These are phyloP conservation scores for Jatropha podagrica DNA, from an alignment of 441 rosid species.

Conservation along the genomic window DNA sequence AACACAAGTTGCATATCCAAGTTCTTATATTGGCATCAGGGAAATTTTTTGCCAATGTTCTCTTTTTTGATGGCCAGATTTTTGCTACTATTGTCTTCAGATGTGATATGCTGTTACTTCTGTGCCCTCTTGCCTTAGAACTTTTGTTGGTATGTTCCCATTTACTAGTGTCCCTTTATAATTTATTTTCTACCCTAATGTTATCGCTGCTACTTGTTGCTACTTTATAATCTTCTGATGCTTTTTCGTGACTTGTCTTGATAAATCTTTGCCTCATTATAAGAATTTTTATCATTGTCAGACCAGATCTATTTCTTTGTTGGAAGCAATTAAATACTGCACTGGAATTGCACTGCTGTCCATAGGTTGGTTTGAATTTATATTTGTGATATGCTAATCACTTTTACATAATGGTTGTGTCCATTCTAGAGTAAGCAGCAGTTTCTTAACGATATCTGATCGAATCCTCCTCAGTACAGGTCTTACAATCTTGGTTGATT, in stretches of 20 bases:
- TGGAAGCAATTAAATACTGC: slow-evolving; percentile 71
- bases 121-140: slow-evolving; percentile 73
- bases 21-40: slow-evolving; percentile 22
- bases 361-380: slow-evolving; percentile 54
- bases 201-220: not conserved
- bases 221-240: not conserved
- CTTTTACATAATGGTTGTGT: not conserved
- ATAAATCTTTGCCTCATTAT: slow-evolving; percentile 26
- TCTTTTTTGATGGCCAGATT: slow-evolving; percentile 50
- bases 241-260: slow-evolving; percentile 13
- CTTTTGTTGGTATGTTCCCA: slow-evolving; percentile 69
- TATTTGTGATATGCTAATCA: not conserved
- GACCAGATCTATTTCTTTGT: slow-evolving; percentile 73
- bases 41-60: slow-evolving; percentile 20
- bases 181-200: not conserved
- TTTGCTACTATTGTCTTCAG: slow-evolving; percentile 69
- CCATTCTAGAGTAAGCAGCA: slow-evolving; percentile 11
- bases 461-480: slow-evolving; percentile 53
- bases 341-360: slow-evolving; percentile 50
- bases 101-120: slow-evolving; percentile 83
- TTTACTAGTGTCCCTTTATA: slow-evolving; percentile 10
- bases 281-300: slow-evolving; percentile 43
- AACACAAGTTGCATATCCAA: slow-evolving; percentile 4
- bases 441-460: slow-evolving; percentile 20
- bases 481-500: slow-evolving; percentile 72